Conservation (phyloP, 2,329 filamentous ascomycete species). For the Diaporthe citri region DNA sequence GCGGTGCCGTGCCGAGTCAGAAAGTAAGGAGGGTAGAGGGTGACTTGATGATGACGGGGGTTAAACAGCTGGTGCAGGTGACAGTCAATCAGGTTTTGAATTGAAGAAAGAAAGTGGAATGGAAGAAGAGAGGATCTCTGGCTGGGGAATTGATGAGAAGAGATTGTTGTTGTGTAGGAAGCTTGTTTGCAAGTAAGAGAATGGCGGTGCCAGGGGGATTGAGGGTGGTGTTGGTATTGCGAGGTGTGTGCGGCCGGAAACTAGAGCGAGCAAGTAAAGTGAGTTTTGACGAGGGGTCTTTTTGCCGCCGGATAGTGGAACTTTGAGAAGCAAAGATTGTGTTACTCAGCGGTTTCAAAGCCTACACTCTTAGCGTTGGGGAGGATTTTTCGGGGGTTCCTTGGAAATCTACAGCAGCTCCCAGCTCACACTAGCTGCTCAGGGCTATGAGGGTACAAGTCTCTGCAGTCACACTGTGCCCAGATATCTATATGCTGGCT, state of each 20-base stretch:
- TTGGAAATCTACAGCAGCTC: neutral
- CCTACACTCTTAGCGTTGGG: constrained; percentile 18
- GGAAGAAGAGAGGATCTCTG: neutral
- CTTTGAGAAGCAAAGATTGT: constrained; percentile 36
- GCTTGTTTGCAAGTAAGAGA: constrained; percentile 1
- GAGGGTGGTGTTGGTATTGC: neutral
- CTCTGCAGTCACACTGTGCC: neutral
- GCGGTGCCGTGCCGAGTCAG: neutral
- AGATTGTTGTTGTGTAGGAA: constrained; percentile 10
- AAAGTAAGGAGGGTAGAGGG: neutral
- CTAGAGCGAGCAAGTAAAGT: constrained; percentile 3
- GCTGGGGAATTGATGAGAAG: constrained; percentile 3
- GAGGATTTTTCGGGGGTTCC: neutral
- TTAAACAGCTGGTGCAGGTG: neutral
- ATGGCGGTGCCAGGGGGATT: neutral
- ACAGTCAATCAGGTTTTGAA: neutral
- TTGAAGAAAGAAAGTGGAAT: neutral
- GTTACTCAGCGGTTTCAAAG: constrained; percentile 30
- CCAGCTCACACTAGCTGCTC: neutral
- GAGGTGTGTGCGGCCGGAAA: neutral
- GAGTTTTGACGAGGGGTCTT: constrained; percentile 24
- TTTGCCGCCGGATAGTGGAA: constrained; percentile 27
- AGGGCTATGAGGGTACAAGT: neutral
- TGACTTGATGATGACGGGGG: neutral
- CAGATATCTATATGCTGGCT: neutral